Percentiles rank a stretch among this genome's conserved stretches.
These are phyloP conservation scores for Cladophialophora yegresii DNA, from an alignment of 2,329 filamentous ascomycete genomes.

Conservation along the genomic window DNA sequence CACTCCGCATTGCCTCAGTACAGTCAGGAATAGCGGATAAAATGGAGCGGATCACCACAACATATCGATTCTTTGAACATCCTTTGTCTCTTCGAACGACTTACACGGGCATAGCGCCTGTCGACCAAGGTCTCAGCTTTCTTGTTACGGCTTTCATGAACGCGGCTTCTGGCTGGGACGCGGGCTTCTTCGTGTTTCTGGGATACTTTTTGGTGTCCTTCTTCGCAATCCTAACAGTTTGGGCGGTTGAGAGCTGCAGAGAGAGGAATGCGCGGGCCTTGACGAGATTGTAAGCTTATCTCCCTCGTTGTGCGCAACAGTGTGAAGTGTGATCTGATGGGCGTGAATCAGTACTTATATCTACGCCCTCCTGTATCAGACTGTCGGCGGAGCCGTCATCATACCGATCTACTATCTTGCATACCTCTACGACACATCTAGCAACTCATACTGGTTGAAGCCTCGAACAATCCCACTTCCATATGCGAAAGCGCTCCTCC, in stretches of 20 bases:
- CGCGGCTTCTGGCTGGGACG: conserved; percentile 24
- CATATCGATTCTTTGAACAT: conserved; percentile 15
- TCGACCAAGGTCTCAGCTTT: conserved; percentile 24
- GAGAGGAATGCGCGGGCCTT: conserved; percentile 19
- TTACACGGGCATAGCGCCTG: conserved; percentile 22
- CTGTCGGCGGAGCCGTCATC: conserved; percentile 32
- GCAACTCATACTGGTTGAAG: conserved; percentile 25
- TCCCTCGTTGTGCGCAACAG: background rate
- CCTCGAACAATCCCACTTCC: conserved; percentile 26
- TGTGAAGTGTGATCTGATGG: background rate
- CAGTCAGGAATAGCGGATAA: conserved; percentile 15
- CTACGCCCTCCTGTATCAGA: conserved; percentile 30
- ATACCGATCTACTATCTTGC: conserved; percentile 37
- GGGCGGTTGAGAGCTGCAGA: conserved; percentile 26
- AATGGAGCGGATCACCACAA: conserved; percentile 18
- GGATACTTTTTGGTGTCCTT: conserved; percentile 30
- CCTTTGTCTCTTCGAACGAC: conserved; percentile 17
- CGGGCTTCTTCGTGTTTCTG: conserved; percentile 24
- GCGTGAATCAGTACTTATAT: conserved; percentile 19
- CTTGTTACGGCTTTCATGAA: conserved; percentile 28
- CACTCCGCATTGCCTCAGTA: conserved; percentile 14
- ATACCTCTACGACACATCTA: conserved; percentile 30
- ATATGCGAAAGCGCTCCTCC: conserved; percentile 35
- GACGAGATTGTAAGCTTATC: conserved; percentile 26
- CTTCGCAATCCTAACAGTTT: conserved; percentile 24